These are phyloP conservation scores for Verbascum thapsus DNA, from an alignment of 257 asterid species.

Conservation along the genomic window DNA sequence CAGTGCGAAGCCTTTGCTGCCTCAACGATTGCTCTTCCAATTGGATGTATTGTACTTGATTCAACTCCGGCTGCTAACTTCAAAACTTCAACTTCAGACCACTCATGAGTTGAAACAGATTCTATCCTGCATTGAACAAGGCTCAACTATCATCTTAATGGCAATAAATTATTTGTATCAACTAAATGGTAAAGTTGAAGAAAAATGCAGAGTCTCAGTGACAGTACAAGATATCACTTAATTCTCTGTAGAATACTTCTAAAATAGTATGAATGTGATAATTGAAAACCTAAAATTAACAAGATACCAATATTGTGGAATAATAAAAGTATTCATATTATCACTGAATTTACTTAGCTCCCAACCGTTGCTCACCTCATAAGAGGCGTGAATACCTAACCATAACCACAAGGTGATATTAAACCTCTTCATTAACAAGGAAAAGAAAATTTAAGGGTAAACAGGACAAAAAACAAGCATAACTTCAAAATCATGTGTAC, in stretches of 20 bases:
- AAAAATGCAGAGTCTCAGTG: too few species aligned
- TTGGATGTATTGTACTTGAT: slow-evolving; percentile 92
- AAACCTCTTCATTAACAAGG: too few species aligned
- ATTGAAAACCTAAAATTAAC: neutral
- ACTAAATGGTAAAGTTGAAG: slow-evolving; percentile 19
- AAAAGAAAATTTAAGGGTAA: too few species aligned
- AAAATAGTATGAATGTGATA: neutral
- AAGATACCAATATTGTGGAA: slow-evolving; percentile 9
- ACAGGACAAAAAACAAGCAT: too few species aligned
- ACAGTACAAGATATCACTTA: slow-evolving; percentile 17
- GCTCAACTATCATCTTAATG: slow-evolving; percentile 33
- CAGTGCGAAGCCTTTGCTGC: slow-evolving; percentile 74
- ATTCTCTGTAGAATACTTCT: neutral
- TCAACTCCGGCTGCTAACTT: slow-evolving; percentile 96
- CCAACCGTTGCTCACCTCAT: too few species aligned
- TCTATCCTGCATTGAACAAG: slow-evolving; percentile 53
- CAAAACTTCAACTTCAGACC: slow-evolving; percentile 86
- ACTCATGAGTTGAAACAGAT: slow-evolving; percentile 41
- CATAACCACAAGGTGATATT: too few species aligned
- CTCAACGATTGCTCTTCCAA: slow-evolving; percentile 92
- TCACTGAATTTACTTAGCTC: neutral
- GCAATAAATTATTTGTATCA: slow-evolving; percentile 7
- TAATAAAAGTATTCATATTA: neutral
- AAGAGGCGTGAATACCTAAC: too few species aligned
- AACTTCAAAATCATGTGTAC: too few species aligned